Evolutionary conservation across 2,329 filamentous ascomycete genomes (phyloP), one percentile per base, ranked within the genome.

Genomic region (Penicillium occitanis): DNA sequence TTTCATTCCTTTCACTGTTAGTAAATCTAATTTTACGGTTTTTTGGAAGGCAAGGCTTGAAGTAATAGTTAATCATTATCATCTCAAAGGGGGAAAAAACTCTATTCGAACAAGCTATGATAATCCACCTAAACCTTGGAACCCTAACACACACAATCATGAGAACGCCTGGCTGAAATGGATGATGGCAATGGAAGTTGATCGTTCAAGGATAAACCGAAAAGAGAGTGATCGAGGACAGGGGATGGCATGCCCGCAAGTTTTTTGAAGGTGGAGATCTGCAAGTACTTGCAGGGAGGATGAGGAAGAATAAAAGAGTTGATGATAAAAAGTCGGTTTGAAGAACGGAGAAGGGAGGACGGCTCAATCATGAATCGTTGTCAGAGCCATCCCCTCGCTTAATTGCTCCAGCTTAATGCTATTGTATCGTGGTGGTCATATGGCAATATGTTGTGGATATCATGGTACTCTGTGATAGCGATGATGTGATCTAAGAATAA

Each of bases 381-480:
- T 35, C 8, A 2, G 5, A 57, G n/a, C 0, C 13, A 7, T 51
- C 25, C 17, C 17, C 28, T 60, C 11, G 22, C 37, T 60, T 40
- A 0, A 46, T 13, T 19, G 8, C 22, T 46, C 37, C 22, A 5
- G 57, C 40, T 46, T 60, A 37, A 60, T 60, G 40, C 14, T 60
- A 60, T 30, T 33, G 40, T 60, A 60, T 60, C 57, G 22, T 60
- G 37, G 33, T 44, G 22, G 57, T 44, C 57, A 60, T 60, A 60
- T 60, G 37, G 57, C 37, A 60, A 46, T 46, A 46, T 57, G 53
- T 37, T 57, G n/a, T 57, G 53, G 33, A 40, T 37, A 40, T 57
- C 57, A 44, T 60, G 37, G 57, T 60, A 37, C 22, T 46, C 40
- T 46, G 35, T 60, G 25, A 46, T 46, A 59, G 57, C 13, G 35